Conservation (phyloP, 169 alveolate species). For the Plasmodium fragile region DNA sequence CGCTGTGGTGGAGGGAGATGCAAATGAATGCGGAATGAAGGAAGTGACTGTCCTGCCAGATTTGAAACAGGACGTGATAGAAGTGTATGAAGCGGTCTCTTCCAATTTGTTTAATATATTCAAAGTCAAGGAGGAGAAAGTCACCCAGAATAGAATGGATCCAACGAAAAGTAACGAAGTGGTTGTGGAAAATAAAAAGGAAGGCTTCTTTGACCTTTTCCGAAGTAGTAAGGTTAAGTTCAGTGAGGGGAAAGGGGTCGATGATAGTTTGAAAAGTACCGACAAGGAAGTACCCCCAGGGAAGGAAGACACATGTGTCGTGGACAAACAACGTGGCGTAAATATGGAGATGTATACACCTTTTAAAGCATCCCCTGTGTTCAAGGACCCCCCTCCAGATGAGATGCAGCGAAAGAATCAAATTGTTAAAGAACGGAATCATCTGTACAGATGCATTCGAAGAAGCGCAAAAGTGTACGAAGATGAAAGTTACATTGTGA, state of each 20-base stretch:
- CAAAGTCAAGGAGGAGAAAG: slow-evolving; percentile 18
- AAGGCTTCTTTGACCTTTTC: not conserved
- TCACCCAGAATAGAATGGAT: not conserved
- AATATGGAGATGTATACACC: not conserved
- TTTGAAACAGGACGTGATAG: slow-evolving; percentile 20
- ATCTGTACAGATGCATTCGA: not conserved
- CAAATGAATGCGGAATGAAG: slow-evolving; percentile 31
- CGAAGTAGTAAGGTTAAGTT: not conserved
- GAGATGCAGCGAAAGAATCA: not conserved
- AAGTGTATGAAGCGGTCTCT: not conserved
- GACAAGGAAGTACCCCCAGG: not conserved
- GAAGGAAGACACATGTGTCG: not conserved
- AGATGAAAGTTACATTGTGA: slow-evolving; percentile 30
- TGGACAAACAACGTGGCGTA: not conserved
- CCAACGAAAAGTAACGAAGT: not conserved
- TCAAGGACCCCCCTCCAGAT: not conserved
- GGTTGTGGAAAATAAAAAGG: not conserved
- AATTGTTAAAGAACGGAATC: not conserved
- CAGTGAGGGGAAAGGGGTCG: not conserved
- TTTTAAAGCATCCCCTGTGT: not conserved
- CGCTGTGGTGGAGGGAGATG: not conserved
- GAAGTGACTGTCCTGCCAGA: slow-evolving; percentile 37
- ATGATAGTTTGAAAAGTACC: not conserved
- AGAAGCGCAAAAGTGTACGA: slow-evolving; percentile 19
- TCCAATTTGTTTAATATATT: not conserved